A percentile compares a stretch with the other conserved stretches of the same genome.
These are phyloP conservation scores for Oemleria cerasiformis DNA, from an alignment of 306 rosid species.

Conservation along the genomic window DNA sequence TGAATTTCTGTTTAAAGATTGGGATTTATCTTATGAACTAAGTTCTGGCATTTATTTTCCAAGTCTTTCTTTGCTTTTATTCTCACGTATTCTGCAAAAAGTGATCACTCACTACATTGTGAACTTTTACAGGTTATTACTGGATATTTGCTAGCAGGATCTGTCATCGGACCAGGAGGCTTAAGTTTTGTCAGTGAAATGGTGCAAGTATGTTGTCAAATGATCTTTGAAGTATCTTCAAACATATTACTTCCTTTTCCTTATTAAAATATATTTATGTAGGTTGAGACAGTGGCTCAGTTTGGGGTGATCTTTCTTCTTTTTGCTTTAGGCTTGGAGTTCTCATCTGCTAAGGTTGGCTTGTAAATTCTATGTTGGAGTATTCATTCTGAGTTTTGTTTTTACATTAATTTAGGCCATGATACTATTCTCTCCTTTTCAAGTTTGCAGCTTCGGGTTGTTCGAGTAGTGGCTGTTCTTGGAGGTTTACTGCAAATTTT, in stretches of 20 bases:
- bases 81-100: background rate
- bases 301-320: slow-evolving; percentile 98
- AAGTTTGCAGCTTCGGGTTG: slow-evolving; percentile 76
- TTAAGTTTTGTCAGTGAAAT: slow-evolving; percentile 92
- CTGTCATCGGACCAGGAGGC: slow-evolving; percentile 92
- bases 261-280: slow-evolving; percentile 17
- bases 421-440: slow-evolving; percentile 22
- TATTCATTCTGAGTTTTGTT: slow-evolving; percentile 20
- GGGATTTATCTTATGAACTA: background rate
- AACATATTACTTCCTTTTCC: background rate
- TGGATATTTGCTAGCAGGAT: slow-evolving; percentile 92
- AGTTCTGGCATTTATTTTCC: background rate
- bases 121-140: slow-evolving; percentile 65
- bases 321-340: slow-evolving; percentile 92
- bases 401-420: slow-evolving; percentile 18
- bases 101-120: slow-evolving; percentile 19
- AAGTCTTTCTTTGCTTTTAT: slow-evolving; percentile 15
- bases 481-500: slow-evolving; percentile 94
- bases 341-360: slow-evolving; percentile 77
- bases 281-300: slow-evolving; percentile 99
- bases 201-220: slow-evolving; percentile 80
- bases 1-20: background rate
- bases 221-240: background rate
- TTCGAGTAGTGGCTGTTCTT: slow-evolving; percentile 90
- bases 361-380: slow-evolving; percentile 18